These are phyloP conservation scores for Suhomyces ambrosiae DNA, from an alignment of 1,139 yeast genomes.

Conservation along the genomic window DNA sequence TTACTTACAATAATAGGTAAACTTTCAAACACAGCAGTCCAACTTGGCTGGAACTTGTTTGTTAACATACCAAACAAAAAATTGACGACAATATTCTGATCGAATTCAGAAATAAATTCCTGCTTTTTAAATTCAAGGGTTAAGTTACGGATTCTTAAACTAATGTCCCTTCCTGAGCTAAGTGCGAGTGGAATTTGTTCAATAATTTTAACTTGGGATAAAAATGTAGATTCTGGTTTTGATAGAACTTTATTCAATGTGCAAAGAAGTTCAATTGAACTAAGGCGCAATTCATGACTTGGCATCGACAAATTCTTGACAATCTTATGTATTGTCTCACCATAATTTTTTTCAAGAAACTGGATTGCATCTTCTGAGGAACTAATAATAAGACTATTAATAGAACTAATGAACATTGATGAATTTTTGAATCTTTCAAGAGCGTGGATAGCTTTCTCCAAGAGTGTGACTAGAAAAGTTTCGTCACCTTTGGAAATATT, in stretches of 20 bases:
- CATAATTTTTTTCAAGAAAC: constrained; percentile 4
- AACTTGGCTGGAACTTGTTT: constrained; percentile 79
- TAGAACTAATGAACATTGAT: constrained; percentile 24
- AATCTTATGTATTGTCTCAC: constrained; percentile 9
- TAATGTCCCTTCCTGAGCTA: constrained; percentile 74
- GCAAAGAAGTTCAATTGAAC: constrained; percentile 44
- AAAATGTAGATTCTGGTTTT: constrained; percentile 34
- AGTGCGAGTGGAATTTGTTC: constrained; percentile 75
- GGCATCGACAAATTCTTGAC: constrained; percentile 47
- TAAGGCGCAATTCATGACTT: constrained; percentile 48
- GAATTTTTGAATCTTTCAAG: constrained; percentile 23
- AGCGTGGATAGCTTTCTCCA: constrained; percentile 13
- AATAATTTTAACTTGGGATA: constrained; percentile 52
- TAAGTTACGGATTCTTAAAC: constrained; percentile 66
- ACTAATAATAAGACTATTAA: constrained; percentile 19
- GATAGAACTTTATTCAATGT: constrained; percentile 30
- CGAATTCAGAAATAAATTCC: constrained; percentile 33
- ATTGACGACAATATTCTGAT: constrained; percentile 49
- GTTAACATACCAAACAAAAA: constrained; percentile 75
- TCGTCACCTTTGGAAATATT: constrained; percentile 10
- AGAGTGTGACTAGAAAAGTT: constrained; percentile 7
- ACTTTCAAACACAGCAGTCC: constrained; percentile 73
- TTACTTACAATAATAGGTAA: constrained; percentile 50
- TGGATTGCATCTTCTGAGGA: constrained; percentile 4
- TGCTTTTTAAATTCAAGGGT: constrained; percentile 50